These are phyloP conservation scores for Conidiobolus incongruus DNA, from an alignment of 371 early-diverging fungal species.

Conservation along the genomic window DNA sequence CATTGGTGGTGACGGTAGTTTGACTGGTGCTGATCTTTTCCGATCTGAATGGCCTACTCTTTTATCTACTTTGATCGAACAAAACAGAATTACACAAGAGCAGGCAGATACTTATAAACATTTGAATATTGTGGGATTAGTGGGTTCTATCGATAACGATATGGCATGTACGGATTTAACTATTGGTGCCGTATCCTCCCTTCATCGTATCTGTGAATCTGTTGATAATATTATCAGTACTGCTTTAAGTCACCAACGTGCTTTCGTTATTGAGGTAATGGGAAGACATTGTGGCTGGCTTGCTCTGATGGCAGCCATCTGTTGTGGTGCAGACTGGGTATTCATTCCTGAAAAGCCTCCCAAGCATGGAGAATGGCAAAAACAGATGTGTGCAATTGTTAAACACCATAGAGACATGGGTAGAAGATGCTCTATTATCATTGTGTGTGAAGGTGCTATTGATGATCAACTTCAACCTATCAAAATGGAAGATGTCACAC, in stretches of 20 bases:
- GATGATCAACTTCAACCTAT: conserved; percentile 81
- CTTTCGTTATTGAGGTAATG: conserved; percentile 99
- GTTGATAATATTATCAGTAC: conserved; percentile 90
- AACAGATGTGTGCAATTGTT: conserved; percentile 52
- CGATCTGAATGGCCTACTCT: conserved; percentile 81
- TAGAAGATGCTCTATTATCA: conserved; percentile 80
- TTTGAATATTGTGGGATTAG: conserved; percentile 88
- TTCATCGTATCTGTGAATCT: conserved; percentile 93
- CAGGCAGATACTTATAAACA: conserved; percentile 29
- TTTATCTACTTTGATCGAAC: conserved; percentile 43
- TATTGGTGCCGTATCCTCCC: conserved; percentile 88
- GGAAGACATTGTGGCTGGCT: conserved; percentile 99
- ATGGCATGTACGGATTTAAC: conserved; percentile 93
- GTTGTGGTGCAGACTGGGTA: conserved; percentile 83
- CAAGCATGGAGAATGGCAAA: conserved; percentile 65
- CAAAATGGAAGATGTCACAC: conserved; percentile 60
- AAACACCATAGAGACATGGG: conserved; percentile 51
- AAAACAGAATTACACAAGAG: conserved; percentile 23
- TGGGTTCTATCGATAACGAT: conserved; percentile 94
- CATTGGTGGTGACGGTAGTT: conserved; percentile 96
- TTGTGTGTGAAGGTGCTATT: conserved; percentile 95
- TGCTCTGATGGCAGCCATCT: conserved; percentile 91
- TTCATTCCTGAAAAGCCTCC: conserved; percentile 96
- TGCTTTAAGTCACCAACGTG: conserved; percentile 89
- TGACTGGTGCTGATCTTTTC: conserved; percentile 91